Conservation (phyloP, 148 eudicot genomes). For the Heliosperma pusillum region DNA sequence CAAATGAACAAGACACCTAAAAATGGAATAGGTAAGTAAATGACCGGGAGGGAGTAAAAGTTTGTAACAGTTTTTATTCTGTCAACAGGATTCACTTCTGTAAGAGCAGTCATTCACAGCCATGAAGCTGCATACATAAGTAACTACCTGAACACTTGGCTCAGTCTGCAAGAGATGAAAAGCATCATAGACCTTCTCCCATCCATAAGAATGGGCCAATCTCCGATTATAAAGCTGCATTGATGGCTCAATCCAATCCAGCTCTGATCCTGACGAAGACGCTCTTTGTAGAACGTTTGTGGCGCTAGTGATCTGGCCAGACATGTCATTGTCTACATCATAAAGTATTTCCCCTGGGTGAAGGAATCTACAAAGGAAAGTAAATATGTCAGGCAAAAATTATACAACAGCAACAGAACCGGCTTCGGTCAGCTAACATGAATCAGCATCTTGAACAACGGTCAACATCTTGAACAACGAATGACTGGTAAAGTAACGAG, state of each 20-base stretch:
- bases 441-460: too few relatives aligned
- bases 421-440: not conserved
- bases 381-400: not conserved
- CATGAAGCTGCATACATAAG: not conserved
- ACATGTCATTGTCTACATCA: conserved; percentile 26
- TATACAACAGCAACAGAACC: not conserved
- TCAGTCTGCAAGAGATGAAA: conserved; percentile 61
- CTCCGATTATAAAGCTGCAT: conserved; percentile 36
- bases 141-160: conserved; percentile 60
- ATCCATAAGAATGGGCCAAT: conserved; percentile 30
- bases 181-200: conserved; percentile 59
- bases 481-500: too few relatives aligned
- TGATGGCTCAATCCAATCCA: conserved; percentile 81
- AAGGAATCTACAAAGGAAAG: conserved; percentile 42
- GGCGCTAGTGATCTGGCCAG: conserved; percentile 23
- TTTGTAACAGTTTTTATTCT: not conserved
- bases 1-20: too few relatives aligned
- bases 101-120: not conserved
- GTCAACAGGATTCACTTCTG: not conserved
- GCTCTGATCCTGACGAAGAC: conserved; percentile 40
- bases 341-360: conserved; percentile 27
- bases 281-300: conserved; percentile 22
- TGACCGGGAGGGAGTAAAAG: too few relatives aligned
- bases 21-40: too few relatives aligned
- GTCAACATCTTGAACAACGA: too few relatives aligned